A percentile compares a stretch with the other conserved stretches of the same genome.
Evolutionary conservation across 2,329 filamentous ascomycete genomes (phyloP).

Genomic region (Fusarium drepaniforme): DNA sequence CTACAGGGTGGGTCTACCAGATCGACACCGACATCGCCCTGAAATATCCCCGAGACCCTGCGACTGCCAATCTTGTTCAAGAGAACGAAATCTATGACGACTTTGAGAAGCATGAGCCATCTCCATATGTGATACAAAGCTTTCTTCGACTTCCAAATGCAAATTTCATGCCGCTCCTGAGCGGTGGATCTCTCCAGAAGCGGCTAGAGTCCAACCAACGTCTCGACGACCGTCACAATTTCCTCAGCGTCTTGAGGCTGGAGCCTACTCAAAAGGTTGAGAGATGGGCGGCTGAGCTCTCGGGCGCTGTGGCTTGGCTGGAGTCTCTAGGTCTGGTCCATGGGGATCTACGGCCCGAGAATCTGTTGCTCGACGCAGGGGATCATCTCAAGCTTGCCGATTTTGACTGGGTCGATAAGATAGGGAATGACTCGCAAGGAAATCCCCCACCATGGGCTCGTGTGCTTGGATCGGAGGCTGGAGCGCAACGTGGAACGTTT

Average conservation of each 20-base stretch:
- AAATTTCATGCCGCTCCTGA: too few species aligned
- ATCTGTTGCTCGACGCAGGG: not conserved
- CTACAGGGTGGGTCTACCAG: too few species aligned
- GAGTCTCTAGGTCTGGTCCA: not conserved
- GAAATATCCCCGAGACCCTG: too few species aligned
- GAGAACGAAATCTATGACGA: too few species aligned
- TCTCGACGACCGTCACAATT: not conserved
- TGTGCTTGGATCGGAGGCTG: not conserved
- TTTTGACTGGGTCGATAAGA: not conserved
- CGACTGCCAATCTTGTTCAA: too few species aligned
- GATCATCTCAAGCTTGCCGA: not conserved
- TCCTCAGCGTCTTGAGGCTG: not conserved
- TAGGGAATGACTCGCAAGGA: not conserved
- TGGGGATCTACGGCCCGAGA: not conserved
- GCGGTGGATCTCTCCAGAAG: too few species aligned
- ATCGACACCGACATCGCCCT: too few species aligned
- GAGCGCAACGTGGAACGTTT: not conserved
- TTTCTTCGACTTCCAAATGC: too few species aligned
- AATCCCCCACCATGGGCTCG: not conserved
- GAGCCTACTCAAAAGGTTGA: not conserved
- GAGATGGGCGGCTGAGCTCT: not conserved
- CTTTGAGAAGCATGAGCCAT: too few species aligned
- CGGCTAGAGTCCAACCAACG: too few species aligned
- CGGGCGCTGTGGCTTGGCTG: not conserved
- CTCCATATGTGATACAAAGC: too few species aligned